These are phyloP conservation scores for Colletotrichum tanaceti DNA, from an alignment of 2,329 filamentous ascomycete species.

Conservation along the genomic window DNA sequence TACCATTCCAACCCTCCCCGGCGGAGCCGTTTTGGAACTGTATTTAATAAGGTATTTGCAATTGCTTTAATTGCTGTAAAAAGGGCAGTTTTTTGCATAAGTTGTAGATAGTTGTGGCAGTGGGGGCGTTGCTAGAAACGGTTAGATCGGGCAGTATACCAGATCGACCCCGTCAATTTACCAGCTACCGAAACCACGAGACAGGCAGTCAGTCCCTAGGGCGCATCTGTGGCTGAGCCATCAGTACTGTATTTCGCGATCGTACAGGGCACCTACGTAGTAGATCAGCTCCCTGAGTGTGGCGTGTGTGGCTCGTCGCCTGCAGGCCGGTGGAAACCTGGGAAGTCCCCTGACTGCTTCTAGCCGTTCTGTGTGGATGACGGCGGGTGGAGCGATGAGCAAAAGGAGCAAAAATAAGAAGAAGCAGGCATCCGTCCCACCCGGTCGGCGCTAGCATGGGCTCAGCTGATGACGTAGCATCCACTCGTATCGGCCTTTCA, in stretches of 20 bases:
- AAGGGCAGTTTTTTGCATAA: too few relatives aligned
- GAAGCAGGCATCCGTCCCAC: constrained; percentile 7
- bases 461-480: constrained; percentile 39
- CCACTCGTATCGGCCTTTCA: constrained; percentile 21
- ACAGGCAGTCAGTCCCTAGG: constrained; percentile 18
- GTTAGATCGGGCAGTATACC: too few relatives aligned
- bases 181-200: not conserved
- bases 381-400: constrained; percentile 17
- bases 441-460: constrained; percentile 20
- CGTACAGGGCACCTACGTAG: not conserved
- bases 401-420: constrained; percentile 30
- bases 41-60: too few relatives aligned
- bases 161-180: too few relatives aligned
- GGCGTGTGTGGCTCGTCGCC: constrained; percentile 35
- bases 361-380: constrained; percentile 23
- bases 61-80: too few relatives aligned
- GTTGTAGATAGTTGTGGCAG: too few relatives aligned
- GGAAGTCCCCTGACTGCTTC: constrained; percentile 14
- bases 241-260: constrained; percentile 22
- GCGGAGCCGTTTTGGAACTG: too few relatives aligned
- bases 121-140: too few relatives aligned
- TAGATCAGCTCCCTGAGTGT: constrained; percentile 23
- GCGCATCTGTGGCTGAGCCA: constrained; percentile 32
- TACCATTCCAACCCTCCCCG: too few relatives aligned
- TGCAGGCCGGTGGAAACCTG: constrained; percentile 1